These are phyloP conservation scores for Elsinoe australis DNA, from an alignment of 2,329 filamentous ascomycete genomes.

Conservation along the genomic window DNA sequence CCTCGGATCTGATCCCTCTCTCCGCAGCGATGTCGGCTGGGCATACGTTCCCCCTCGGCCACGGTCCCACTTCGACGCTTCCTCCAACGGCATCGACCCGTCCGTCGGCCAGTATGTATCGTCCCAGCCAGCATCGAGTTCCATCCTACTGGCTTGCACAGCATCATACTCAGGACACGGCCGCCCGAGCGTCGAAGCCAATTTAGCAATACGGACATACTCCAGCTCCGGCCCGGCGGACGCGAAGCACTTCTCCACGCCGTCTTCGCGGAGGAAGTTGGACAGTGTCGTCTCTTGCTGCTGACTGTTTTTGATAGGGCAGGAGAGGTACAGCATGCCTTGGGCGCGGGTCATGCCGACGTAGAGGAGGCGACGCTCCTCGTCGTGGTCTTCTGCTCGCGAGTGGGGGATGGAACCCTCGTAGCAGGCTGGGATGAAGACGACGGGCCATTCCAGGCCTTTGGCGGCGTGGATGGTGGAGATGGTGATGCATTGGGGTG, in stretches of 20 bases:
- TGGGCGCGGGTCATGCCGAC: slow-evolving; percentile 96
- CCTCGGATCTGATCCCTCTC: not conserved
- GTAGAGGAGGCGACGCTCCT: slow-evolving; percentile 83
- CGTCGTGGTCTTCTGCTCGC: slow-evolving; percentile 73
- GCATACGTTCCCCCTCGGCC: slow-evolving; percentile 18
- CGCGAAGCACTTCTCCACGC: slow-evolving; percentile 47
- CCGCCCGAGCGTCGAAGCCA: slow-evolving; percentile 64
- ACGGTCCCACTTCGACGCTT: slow-evolving; percentile 33
- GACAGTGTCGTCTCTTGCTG: slow-evolving; percentile 59
- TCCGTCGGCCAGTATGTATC: slow-evolving; percentile 63
- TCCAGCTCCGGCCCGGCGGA: slow-evolving; percentile 64
- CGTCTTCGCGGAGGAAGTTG: slow-evolving; percentile 56
- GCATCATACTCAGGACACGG: slow-evolving; percentile 49
- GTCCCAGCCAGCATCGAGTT: slow-evolving; percentile 48
- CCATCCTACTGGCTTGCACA: slow-evolving; percentile 43
- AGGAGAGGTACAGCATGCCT: slow-evolving; percentile 76
- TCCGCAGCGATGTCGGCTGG: not conserved
- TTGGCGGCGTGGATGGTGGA: slow-evolving; percentile 96
- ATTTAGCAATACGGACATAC: slow-evolving; percentile 52
- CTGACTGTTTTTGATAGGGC: slow-evolving; percentile 60
- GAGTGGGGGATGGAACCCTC: slow-evolving; percentile 86
- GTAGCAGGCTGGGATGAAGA: slow-evolving; percentile 86
- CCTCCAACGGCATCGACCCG: slow-evolving; percentile 43
- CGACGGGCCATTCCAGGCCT: slow-evolving; percentile 90
- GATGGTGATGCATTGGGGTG: slow-evolving; percentile 56